Evolutionary conservation across 768 basidiomycete species (phyloP).

Genomic region (Lanmaoa rubissima): DNA sequence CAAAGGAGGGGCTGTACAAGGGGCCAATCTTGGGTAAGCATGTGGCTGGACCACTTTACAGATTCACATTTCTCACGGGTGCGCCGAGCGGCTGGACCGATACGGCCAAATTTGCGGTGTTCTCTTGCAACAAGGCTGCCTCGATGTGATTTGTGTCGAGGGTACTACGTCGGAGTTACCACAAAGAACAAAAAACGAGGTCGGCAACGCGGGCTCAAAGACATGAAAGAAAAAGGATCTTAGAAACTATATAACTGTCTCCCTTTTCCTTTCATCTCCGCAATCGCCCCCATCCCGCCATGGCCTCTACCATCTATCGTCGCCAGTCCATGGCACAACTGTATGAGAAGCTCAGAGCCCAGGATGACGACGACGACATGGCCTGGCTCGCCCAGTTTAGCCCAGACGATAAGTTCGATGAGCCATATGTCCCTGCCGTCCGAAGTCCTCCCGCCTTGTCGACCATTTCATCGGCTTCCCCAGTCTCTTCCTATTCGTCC

Average conservation of each 20-base stretch:
- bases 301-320: conserved; percentile 34
- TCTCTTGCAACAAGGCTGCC: conserved; percentile 34
- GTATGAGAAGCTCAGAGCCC: conserved; percentile 34
- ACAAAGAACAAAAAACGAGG: conserved; percentile 41
- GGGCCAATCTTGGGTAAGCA: conserved; percentile 16
- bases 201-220: conserved; percentile 38
- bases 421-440: conserved; percentile 21
- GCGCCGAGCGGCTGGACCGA: conserved; percentile 19
- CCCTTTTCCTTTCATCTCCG: conserved; percentile 18
- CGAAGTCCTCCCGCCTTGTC: conserved; percentile 24
- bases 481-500: conserved; percentile 25
- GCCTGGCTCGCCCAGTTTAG: conserved; percentile 36
- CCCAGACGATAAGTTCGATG: conserved; percentile 33
- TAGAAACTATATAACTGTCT: conserved; percentile 30
- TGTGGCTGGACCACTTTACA: conserved; percentile 23
- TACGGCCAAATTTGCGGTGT: conserved; percentile 14
- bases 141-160: conserved; percentile 36
- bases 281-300: conserved; percentile 15
- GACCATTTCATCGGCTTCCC: conserved; percentile 29
- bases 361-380: conserved; percentile 35
- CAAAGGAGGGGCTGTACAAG: conserved; percentile 18
- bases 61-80: conserved; percentile 32
- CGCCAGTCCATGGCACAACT: conserved; percentile 37
- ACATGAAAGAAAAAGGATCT: conserved; percentile 37
- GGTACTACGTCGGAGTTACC: conserved; percentile 37